Evolutionary conservation across 1,284 basidiomycete genomes (phyloP).

Genomic region (Apiotrichum veenhuisii): DNA sequence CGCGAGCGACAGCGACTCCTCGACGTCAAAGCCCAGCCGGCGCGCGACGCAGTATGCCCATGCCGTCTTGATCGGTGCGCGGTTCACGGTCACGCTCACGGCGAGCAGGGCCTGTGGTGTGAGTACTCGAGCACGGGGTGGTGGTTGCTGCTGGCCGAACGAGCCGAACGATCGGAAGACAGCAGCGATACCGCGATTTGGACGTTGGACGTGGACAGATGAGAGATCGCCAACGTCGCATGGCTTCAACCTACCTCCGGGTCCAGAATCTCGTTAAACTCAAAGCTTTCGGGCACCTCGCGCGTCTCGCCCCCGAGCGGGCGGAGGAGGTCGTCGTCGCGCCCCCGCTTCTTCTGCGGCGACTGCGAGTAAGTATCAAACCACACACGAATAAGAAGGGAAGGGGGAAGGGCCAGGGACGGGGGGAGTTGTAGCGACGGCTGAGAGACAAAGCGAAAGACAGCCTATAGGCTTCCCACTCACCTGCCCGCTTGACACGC

Average conservation of each 20-base stretch:
- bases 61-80: conserved; percentile 89
- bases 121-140: no score
- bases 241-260: conserved; percentile 29
- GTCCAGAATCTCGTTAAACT: conserved; percentile 36
- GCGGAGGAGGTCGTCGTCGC: background rate
- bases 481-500: conserved; percentile 33
- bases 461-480: background rate
- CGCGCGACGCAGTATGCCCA: conserved; percentile 87
- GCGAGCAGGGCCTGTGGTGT: conserved; percentile 58
- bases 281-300: conserved; percentile 17
- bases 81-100: conserved; percentile 68
- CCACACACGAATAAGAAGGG: no score
- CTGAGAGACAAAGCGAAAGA: no score
- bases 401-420: background rate
- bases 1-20: conserved; percentile 66
- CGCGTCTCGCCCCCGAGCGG: background rate
- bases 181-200: no score
- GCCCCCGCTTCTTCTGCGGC: conserved; percentile 1
- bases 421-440: background rate
- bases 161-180: no score
- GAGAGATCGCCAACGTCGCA: no score
- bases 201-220: no score
- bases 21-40: conserved; percentile 73
- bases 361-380: background rate
- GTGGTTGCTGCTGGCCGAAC: no score